Conservation (phyloP, 805 yeast genomes). For the Tetrapisispora namnaoensis region DNA sequence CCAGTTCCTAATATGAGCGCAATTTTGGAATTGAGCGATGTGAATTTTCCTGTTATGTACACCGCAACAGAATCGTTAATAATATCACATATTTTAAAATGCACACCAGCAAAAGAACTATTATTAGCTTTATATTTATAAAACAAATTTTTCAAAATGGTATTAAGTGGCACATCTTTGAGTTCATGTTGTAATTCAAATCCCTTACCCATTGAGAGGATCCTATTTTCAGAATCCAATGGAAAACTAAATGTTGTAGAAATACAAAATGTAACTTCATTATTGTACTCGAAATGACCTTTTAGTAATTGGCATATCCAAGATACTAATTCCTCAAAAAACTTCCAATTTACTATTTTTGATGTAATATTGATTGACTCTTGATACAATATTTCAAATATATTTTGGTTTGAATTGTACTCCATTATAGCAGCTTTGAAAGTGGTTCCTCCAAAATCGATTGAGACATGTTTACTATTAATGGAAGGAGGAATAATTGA, state of each 20-base stretch:
- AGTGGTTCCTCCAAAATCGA: constrained; percentile 25
- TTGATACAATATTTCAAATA: constrained; percentile 7
- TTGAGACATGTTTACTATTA: constrained; percentile 6
- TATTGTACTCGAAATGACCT: constrained; percentile 7
- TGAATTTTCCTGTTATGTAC: constrained; percentile 39
- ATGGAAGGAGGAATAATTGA: background rate
- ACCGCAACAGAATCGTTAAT: constrained; percentile 63
- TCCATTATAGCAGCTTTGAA: constrained; percentile 17
- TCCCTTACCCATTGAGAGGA: constrained; percentile 54
- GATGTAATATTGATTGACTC: constrained; percentile 8
- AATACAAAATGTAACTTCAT: constrained; percentile 15
- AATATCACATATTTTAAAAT: constrained; percentile 35
- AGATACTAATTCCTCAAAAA: constrained; percentile 13
- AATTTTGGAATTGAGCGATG: constrained; percentile 25
- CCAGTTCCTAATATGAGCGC: constrained; percentile 68
- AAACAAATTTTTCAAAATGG: constrained; percentile 32
- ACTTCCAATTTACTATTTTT: constrained; percentile 11
- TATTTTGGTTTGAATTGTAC: constrained; percentile 6
- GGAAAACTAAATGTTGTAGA: constrained; percentile 29
- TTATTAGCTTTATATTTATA: constrained; percentile 4
- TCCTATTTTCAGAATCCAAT: constrained; percentile 23
- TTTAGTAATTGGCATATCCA: constrained; percentile 7
- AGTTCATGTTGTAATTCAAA: constrained; percentile 38
- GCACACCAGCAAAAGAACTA: constrained; percentile 10
- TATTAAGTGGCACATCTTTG: constrained; percentile 33